phyloP scores from a whole-genome alignment of 352 stramenopile genomes.

The Pythium rhizo-oryzae region DNA sequence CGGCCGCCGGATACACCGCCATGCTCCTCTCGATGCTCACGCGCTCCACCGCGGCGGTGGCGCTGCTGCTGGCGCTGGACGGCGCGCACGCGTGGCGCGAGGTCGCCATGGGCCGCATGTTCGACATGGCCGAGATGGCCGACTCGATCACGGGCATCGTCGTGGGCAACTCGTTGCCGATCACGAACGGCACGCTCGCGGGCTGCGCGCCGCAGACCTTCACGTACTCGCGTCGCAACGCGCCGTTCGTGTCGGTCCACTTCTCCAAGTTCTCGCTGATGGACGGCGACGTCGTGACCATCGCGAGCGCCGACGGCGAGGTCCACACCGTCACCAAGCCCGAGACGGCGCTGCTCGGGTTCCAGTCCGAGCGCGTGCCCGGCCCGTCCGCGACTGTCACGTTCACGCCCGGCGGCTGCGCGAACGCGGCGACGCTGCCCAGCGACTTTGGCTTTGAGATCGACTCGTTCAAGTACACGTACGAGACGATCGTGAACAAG shows the following conservation, averaged over 20 bases:
- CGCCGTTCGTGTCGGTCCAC: conserved; percentile 38
- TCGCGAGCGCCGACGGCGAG: conserved; percentile 21
- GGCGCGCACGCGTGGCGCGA: conserved; percentile 17
- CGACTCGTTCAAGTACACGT: conserved; percentile 36
- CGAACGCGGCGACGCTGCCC: conserved; percentile 6
- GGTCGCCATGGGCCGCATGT: conserved; percentile 23
- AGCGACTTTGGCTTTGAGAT: conserved; percentile 35
- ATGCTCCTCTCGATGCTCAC: background rate
- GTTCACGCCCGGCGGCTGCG: conserved; percentile 27
- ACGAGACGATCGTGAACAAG: conserved; percentile 29
- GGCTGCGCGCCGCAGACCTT: conserved; percentile 27
- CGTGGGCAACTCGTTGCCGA: conserved; percentile 35
- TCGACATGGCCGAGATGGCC: conserved; percentile 13
- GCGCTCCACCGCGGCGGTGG: background rate
- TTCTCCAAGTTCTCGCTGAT: conserved; percentile 36
- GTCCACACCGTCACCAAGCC: conserved; percentile 17
- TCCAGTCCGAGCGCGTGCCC: conserved; percentile 22
- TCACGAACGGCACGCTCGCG: conserved; percentile 40
- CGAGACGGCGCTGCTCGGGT: conserved; percentile 8
- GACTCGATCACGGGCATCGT: conserved; percentile 25
- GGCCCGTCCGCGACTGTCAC: conserved; percentile 24
- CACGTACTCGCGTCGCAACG: conserved; percentile 28
- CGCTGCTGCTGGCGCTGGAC: conserved; percentile 12
- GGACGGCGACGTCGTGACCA: conserved; percentile 32
- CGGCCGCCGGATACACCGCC: conserved; percentile 22